Evolutionary conservation across 2,329 filamentous ascomycete species (phyloP), one percentile per base, ranked within the genome.

Genomic region (Ascochyta koolunga): DNA sequence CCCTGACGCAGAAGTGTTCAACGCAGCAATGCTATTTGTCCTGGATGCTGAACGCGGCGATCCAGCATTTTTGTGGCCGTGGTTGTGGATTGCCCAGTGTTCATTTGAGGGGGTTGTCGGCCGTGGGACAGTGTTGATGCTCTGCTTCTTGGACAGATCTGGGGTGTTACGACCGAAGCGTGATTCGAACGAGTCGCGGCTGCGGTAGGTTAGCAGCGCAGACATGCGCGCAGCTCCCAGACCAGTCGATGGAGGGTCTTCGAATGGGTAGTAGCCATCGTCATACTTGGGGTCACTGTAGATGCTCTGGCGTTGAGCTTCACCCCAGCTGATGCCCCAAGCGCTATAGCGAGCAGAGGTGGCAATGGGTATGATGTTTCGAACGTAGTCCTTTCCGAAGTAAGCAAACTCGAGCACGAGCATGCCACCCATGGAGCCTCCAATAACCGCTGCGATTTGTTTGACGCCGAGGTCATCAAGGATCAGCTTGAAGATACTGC

Each of bases 281-380:
- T 97, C 92, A 75, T 99, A 99, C 79, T 97, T 98, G 27, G 95
- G 95, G 72, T 99, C 95, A 33, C 91, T 93, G 77, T 98, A 99
- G 73, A 99, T 98, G 82, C 89, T 93, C 77, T 95, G 90, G 45
- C 91, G 83, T 74, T 96, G 91, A 3, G 90, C 90, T 73, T 95
- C 91, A 36, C 90, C 90, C 91, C 91, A 96, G 76, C 89, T 93
- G 68, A 95, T 96, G 21, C 91, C 89, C 91, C 91, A 96, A 5
- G 91, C 91, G 67, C 90, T 93, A 75, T 95, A 91, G 36, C 88
- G 82, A 64, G 89, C 90, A 7, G 90, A 93, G 5, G 91, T 95
- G 19, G 91, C 91, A 65, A 96, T 93, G 13, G 91, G 89, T 9
- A 95, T 88, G 63, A 95, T 87, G 61, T 83, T 87, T 61, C 87